Percentiles rank a stretch among this genome's conserved stretches.
Conservation (phyloP, 2,329 filamentous ascomycete species). For the Calonectria crousiana region DNA sequence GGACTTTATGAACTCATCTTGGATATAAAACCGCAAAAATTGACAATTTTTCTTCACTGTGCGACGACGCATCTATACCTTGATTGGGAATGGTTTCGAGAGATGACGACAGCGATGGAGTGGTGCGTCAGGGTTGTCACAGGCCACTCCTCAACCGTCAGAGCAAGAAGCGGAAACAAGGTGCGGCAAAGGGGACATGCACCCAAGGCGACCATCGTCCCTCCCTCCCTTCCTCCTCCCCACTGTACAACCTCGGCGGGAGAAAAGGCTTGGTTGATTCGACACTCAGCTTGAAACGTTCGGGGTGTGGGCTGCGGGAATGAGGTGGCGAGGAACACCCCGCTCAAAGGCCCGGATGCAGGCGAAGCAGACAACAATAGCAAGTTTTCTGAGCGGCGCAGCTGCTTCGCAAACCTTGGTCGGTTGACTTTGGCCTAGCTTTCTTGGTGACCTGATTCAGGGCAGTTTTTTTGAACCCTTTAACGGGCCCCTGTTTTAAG, state of each 20-base stretch:
- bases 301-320: neutral
- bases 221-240: neutral
- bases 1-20: slow-evolving; percentile 22
- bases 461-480: neutral
- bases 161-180: slow-evolving; percentile 6
- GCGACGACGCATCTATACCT: neutral
- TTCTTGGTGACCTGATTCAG: neutral
- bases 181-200: neutral
- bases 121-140: slow-evolving; percentile 21
- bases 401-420: slow-evolving; percentile 9
- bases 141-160: slow-evolving; percentile 16
- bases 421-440: neutral
- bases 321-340: slow-evolving; percentile 5
- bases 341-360: neutral
- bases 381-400: slow-evolving; percentile 3
- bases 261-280: slow-evolving; percentile 5
- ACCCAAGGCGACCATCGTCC: neutral
- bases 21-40: slow-evolving; percentile 16
- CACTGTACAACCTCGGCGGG: slow-evolving; percentile 6
- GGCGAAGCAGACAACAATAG: slow-evolving; percentile 16
- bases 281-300: slow-evolving; percentile 14
- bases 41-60: slow-evolving; percentile 12
- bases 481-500: neutral
- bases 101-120: slow-evolving; percentile 5
- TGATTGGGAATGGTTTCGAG: neutral